phyloP scores from a whole-genome alignment of 2,329 filamentous ascomycete species.

The Cladosporium oxysporum region DNA sequence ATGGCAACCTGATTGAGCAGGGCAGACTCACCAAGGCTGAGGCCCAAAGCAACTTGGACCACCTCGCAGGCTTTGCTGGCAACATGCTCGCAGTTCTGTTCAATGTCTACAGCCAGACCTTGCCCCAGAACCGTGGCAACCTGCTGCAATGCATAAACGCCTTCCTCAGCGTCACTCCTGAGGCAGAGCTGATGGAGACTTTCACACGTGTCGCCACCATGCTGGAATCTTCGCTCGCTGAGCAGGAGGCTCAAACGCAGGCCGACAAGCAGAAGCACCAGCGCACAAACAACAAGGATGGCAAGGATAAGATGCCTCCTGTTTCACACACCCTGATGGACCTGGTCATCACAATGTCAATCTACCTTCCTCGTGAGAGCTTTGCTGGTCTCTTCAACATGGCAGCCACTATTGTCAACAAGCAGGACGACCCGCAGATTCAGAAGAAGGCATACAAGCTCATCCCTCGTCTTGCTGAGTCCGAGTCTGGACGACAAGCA shows the following conservation, averaged over 20 bases:
- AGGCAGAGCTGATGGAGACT: slow-evolving; percentile 76
- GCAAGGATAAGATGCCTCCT: slow-evolving; percentile 78
- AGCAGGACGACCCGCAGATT: slow-evolving; percentile 81
- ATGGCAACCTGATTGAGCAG: slow-evolving; percentile 73
- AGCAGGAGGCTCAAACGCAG: slow-evolving; percentile 63
- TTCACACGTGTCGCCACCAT: slow-evolving; percentile 85
- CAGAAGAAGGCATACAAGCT: slow-evolving; percentile 99
- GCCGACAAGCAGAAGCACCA: slow-evolving; percentile 61
- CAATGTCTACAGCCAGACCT: slow-evolving; percentile 96
- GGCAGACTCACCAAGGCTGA: slow-evolving; percentile 73
- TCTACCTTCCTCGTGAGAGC: slow-evolving; percentile 85
- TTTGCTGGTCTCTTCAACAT: slow-evolving; percentile 85
- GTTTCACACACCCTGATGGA: slow-evolving; percentile 96
- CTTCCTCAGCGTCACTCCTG: slow-evolving; percentile 73
- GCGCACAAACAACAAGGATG: slow-evolving; percentile 36
- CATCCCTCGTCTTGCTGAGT: slow-evolving; percentile 84
- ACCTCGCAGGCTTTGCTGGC: slow-evolving; percentile 75
- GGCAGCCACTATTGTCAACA: slow-evolving; percentile 77
- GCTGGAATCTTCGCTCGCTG: slow-evolving; percentile 70
- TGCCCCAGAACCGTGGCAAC: slow-evolving; percentile 86
- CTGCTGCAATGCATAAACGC: slow-evolving; percentile 94
- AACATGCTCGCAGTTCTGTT: slow-evolving; percentile 97
- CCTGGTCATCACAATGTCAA: slow-evolving; percentile 90
- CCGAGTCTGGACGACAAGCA: slow-evolving; percentile 73
- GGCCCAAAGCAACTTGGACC: slow-evolving; percentile 77